A percentile compares a stretch with the other conserved stretches of the same genome.
These are phyloP conservation scores for Obba rivulosa DNA, from an alignment of 768 basidiomycete genomes.

Conservation along the genomic window DNA sequence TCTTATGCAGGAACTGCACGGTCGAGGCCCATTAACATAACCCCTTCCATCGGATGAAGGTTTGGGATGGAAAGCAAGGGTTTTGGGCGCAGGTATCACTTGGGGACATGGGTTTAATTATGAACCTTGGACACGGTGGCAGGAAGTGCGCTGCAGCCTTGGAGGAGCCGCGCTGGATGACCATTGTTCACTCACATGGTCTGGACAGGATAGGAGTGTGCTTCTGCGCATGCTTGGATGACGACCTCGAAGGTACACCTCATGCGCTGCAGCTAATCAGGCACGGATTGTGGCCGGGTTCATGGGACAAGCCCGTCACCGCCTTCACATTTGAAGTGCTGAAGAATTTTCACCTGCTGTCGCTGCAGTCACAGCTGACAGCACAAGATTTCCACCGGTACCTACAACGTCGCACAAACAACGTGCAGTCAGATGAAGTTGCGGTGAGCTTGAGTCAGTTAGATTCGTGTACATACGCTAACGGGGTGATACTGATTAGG, in stretches of 20 bases:
- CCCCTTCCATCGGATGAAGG: no score
- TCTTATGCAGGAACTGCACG: no score
- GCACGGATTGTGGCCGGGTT: neutral
- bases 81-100: neutral
- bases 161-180: neutral
- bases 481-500: no score
- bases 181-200: neutral
- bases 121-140: neutral
- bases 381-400: conserved; percentile 1
- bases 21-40: no score
- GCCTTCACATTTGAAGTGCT: neutral
- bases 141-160: neutral
- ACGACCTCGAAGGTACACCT: neutral
- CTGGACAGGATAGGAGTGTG: neutral
- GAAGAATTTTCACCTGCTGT: neutral
- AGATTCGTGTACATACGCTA: no score
- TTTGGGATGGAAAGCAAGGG: no score
- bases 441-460: no score
- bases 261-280: neutral
- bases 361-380: neutral
- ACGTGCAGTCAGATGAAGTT: neutral
- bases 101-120: neutral
- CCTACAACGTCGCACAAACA: neutral
- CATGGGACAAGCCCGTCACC: neutral
- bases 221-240: neutral